phyloP scores from a whole-genome alignment of 2,329 filamentous ascomycete species.

The Trichoderma endophyticum region DNA sequence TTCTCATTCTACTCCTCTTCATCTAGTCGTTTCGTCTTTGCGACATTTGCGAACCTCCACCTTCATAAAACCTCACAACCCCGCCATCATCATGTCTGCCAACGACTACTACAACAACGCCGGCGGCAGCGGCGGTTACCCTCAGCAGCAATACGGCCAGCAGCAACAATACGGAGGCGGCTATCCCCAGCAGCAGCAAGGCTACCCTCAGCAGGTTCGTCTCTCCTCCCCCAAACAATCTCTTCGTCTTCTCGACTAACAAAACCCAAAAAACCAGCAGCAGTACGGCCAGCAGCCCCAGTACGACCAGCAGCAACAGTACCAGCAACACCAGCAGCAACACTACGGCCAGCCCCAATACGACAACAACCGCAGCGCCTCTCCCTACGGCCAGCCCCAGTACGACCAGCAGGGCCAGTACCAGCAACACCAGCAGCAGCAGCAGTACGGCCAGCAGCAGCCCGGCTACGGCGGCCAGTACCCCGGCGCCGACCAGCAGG shows the following conservation, averaged over 20 bases:
- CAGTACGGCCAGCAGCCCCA: constrained; percentile 13
- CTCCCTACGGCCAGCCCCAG: constrained; percentile 22
- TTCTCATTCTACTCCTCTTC: no score
- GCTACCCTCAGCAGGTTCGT: constrained; percentile 27
- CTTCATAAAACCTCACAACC: not conserved
- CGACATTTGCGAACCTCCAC: not conserved
- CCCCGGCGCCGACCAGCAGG: constrained; percentile 15
- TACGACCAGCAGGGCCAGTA: constrained; percentile 22
- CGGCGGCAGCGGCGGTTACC: constrained; percentile 23
- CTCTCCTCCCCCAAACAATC: not conserved
- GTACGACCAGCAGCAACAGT: constrained; percentile 22
- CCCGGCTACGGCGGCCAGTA: constrained; percentile 21
- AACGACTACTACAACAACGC: constrained; percentile 39
- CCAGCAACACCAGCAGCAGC: constrained; percentile 11
- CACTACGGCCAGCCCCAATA: constrained; percentile 20
- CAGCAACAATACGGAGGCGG: constrained; percentile 24
- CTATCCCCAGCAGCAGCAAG: constrained; percentile 21
- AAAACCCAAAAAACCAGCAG: not conserved
- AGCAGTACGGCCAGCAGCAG: constrained; percentile 22
- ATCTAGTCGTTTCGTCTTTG: not conserved
- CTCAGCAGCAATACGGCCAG: constrained; percentile 26
- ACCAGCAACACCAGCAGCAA: constrained; percentile 20
- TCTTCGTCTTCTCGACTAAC: not conserved
- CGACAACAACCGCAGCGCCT: constrained; percentile 21
- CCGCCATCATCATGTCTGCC: constrained; percentile 36